Percentiles rank a stretch among this genome's conserved stretches.
These are phyloP conservation scores for Botrytis medusae DNA, from an alignment of 2,329 filamentous ascomycete genomes.

Conservation along the genomic window DNA sequence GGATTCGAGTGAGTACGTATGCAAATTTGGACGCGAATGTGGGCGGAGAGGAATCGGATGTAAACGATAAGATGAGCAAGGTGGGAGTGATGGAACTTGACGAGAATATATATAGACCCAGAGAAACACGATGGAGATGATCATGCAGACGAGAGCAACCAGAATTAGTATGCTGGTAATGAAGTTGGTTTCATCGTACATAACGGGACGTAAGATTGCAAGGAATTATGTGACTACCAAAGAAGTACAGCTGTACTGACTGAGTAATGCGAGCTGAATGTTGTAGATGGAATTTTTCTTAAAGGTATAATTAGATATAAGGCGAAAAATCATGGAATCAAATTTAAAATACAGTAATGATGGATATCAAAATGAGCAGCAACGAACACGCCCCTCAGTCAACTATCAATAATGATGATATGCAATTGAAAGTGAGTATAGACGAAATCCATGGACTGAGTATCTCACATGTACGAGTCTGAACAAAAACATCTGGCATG, in stretches of 20 bases:
- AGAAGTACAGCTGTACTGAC: neutral
- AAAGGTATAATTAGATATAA: no score
- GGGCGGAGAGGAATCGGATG: neutral
- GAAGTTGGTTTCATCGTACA: conserved; percentile 11
- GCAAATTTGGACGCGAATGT: neutral
- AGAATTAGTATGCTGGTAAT: neutral
- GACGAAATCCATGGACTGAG: no score
- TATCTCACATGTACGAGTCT: neutral
- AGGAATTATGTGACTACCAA: neutral
- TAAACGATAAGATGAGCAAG: neutral
- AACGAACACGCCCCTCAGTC: neutral
- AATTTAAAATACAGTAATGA: neutral
- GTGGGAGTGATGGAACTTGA: neutral
- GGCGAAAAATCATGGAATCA: no score
- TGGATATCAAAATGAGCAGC: neutral
- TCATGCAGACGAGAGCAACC: neutral
- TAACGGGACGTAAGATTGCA: neutral
- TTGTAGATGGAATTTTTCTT: neutral
- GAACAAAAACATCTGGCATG: neutral
- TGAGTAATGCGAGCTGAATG: neutral
- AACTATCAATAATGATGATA: neutral
- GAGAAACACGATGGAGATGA: neutral
- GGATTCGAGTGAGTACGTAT: neutral
- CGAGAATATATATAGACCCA: neutral
- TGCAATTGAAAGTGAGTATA: neutral